A percentile compares a stretch with the other conserved stretches of the same genome.
Conservation (phyloP, 2,329 filamentous ascomycete species). For the Paraphaeosphaeria minitans region DNA sequence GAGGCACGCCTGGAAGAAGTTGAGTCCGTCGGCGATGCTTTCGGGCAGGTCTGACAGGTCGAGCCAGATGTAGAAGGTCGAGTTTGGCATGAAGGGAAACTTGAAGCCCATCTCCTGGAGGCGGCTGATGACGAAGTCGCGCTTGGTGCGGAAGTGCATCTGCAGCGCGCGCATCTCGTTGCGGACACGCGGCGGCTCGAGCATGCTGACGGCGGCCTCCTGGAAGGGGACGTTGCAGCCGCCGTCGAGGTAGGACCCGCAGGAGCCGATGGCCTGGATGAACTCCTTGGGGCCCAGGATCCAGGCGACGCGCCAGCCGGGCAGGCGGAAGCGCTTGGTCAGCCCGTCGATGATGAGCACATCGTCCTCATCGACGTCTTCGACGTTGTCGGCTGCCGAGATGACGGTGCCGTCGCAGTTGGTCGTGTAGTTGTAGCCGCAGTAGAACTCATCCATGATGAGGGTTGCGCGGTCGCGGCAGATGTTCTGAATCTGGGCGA, state of each 20-base stretch:
- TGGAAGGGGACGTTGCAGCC: conserved; percentile 96
- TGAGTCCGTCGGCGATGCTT: conserved; percentile 88
- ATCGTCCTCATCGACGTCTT: conserved; percentile 78
- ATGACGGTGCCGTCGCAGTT: conserved; percentile 90
- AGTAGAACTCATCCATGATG: conserved; percentile 96
- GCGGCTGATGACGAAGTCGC: conserved; percentile 84
- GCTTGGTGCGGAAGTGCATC: conserved; percentile 87
- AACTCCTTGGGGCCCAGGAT: conserved; percentile 96
- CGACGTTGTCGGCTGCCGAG: conserved; percentile 85
- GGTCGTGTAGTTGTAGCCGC: conserved; percentile 88
- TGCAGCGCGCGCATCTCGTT: conserved; percentile 90
- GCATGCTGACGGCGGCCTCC: conserved; percentile 88
- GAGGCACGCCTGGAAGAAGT: conserved; percentile 95
- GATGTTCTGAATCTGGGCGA: conserved; percentile 90
- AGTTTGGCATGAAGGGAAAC: conserved; percentile 79
- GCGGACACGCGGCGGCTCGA: conserved; percentile 81
- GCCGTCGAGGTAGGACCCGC: conserved; percentile 91
- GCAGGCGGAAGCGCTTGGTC: conserved; percentile 94
- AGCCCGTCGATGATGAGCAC: conserved; percentile 94
- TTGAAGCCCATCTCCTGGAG: conserved; percentile 85
- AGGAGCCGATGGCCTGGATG: conserved; percentile 89
- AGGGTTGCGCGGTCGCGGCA: conserved; percentile 89
- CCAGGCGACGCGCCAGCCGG: conserved; percentile 97
- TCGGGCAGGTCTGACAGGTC: conserved; percentile 69
- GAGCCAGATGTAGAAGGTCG: conserved; percentile 91